Conservation (phyloP, 805 yeast species). For the Saturnispora ahearnii region DNA sequence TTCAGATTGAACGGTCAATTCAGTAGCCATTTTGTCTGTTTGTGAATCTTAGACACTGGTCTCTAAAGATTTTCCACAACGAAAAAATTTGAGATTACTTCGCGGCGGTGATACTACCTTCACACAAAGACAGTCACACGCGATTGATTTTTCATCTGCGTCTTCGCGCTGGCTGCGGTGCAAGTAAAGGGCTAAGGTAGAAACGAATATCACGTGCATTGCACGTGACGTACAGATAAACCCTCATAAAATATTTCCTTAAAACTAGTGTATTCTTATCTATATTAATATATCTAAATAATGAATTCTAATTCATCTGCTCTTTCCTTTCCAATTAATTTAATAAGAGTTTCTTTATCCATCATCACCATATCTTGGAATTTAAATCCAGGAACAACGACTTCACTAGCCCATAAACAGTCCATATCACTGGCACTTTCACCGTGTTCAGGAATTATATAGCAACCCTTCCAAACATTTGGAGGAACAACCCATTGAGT, state of each 20-base stretch:
- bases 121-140: neutral
- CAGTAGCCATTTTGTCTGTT: constrained; percentile 75
- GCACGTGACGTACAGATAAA: neutral
- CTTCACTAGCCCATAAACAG: constrained; percentile 42
- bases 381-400: constrained; percentile 56
- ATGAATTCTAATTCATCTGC: constrained; percentile 20
- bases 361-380: constrained; percentile 43
- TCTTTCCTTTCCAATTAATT: constrained; percentile 31
- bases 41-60: constrained; percentile 6
- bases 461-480: constrained; percentile 49
- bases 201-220: neutral
- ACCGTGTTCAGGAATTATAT: constrained; percentile 30
- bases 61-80: neutral
- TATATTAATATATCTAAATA: neutral
- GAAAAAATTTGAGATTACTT: constrained; percentile 3
- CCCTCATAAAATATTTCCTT: no score
- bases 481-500: constrained; percentile 61
- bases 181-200: neutral
- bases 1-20: constrained; percentile 99
- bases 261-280: no score
- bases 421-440: constrained; percentile 29
- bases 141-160: neutral
- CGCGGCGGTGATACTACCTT: neutral
- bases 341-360: constrained; percentile 26
- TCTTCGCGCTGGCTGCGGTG: neutral